Conservation (phyloP, 2,329 filamentous ascomycete species). For the Alternaria arborescens region DNA sequence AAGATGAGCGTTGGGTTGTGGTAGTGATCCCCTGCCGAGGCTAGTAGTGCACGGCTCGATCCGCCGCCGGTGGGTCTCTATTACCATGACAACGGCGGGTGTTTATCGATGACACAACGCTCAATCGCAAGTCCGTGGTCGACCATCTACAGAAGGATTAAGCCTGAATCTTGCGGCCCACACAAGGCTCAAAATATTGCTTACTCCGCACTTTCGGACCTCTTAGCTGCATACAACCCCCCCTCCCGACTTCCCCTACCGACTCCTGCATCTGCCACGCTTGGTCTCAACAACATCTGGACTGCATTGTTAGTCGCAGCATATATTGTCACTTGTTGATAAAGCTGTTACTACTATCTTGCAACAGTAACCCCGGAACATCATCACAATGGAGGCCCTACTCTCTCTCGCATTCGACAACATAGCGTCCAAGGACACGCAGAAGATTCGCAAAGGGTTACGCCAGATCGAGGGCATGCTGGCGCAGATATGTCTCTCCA, state of each 20-base stretch:
- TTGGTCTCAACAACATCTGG: constrained; percentile 20
- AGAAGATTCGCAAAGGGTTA: constrained; percentile 91
- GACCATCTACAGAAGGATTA: constrained; percentile 15
- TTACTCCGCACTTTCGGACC: constrained; percentile 38
- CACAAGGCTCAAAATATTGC: constrained; percentile 32
- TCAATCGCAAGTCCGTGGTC: constrained; percentile 11
- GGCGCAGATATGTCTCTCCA: constrained; percentile 89
- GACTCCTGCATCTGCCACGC: constrained; percentile 26
- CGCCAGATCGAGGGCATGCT: constrained; percentile 93
- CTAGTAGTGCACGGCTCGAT: constrained; percentile 23
- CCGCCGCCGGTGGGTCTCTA: constrained; percentile 16
- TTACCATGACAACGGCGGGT: constrained; percentile 28
- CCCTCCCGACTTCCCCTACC: constrained; percentile 21
- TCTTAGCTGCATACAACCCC: constrained; percentile 41
- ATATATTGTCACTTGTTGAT: constrained; percentile 9
- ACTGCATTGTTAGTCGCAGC: constrained; percentile 12
- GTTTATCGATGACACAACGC: constrained; percentile 29
- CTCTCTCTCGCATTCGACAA: constrained; percentile 95
- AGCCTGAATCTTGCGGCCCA: constrained; percentile 34
- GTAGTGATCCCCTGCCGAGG: constrained; percentile 14
- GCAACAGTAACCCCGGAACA: constrained; percentile 11
- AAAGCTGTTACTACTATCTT: constrained; percentile 12
- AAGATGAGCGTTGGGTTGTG: constrained; percentile 13
- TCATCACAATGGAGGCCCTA: constrained; percentile 79
- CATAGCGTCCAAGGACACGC: constrained; percentile 87